Base-by-base conservation (phyloP, 768 basidiomycete genomes). In the Mycena haematopus region DNA sequence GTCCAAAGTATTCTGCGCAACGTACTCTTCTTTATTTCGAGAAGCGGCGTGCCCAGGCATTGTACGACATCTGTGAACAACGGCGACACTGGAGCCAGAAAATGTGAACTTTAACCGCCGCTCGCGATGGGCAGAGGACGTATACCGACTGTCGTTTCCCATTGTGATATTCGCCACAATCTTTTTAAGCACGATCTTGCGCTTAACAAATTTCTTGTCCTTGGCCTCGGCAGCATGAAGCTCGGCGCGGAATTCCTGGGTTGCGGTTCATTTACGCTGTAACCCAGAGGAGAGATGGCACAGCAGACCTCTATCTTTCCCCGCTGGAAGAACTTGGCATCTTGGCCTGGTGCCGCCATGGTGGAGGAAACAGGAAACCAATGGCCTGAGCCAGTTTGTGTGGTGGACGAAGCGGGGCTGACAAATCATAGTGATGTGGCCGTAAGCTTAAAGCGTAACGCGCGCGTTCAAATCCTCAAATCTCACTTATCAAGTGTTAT, bases 11-110 rank as follows among this genome's bases (percentile, higher is more conserved):
- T 35, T 21, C 19, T 15, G 49, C 51, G n/a, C 52, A n/a, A 52
- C 91, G 73, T 69, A 95, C 96, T 99, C 84, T 99, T 99, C 85
- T 99, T 99, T 75, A 99, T 97, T 75, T 99, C 97, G 40, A 99
- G 83, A 7, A 96, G 79, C 47, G 96, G 97, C 11, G 95, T 95
- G n/a, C 91, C 89, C 65, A 99, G 83, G 72, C 95, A 97, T 73
- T 95, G 92, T 8, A 97, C 89, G 55, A 99, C 92, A 68, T 99
- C 95, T n/a, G 88, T 88, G 80, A 96, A 97, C 68, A 98, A 81
- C 31, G 93, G 86, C 25, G 95, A 96, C 94, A 97, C 93, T 96
- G 58, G 4, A 36, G 21, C 15, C 13, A 31, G 27, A n/a, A 51
- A 42, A 47, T 25, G 58, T 65, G 58, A 65, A 58, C 54, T 60